phyloP scores from a whole-genome alignment of 2,329 filamentous ascomycete genomes.

The Verticillium zaregamsianum region DNA sequence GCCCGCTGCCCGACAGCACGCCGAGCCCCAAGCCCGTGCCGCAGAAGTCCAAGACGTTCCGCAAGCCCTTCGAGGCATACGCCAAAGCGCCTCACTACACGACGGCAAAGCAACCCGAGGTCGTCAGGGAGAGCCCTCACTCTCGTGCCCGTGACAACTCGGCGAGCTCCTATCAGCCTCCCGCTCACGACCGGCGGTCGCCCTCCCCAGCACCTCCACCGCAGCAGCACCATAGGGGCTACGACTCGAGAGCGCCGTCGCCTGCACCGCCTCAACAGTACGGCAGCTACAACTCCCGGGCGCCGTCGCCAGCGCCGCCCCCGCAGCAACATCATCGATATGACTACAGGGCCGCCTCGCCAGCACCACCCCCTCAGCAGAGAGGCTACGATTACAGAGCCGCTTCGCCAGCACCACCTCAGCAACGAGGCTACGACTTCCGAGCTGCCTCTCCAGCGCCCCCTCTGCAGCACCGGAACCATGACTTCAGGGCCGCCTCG shows the following conservation, averaged over 20 bases:
- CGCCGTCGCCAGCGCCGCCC: constrained; percentile 25
- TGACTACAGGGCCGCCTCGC: constrained; percentile 24
- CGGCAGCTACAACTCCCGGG: neutral
- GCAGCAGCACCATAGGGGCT: constrained; percentile 4
- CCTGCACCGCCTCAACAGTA: constrained; percentile 1
- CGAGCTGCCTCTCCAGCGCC: constrained; percentile 31
- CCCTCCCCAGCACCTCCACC: constrained; percentile 11
- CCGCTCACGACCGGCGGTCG: constrained; percentile 4
- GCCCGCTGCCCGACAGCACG: constrained; percentile 54
- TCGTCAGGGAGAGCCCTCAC: constrained; percentile 42
- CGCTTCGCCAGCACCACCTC: constrained; percentile 18
- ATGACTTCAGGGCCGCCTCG: constrained; percentile 18
- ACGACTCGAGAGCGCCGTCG: constrained; percentile 28
- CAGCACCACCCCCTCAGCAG: constrained; percentile 28
- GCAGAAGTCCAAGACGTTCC: constrained; percentile 59
- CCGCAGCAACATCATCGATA: constrained; percentile 11
- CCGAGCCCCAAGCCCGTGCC: constrained; percentile 51
- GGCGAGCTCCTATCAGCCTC: constrained; percentile 26
- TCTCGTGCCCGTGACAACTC: constrained; percentile 36
- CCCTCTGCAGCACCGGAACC: constrained; percentile 13
- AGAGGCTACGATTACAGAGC: neutral
- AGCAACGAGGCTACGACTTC: constrained; percentile 19
- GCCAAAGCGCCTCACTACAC: constrained; percentile 63
- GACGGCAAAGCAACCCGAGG: constrained; percentile 56
- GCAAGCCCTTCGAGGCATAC: constrained; percentile 65